These are phyloP conservation scores for Microcyclosporella mali DNA, from an alignment of 2,329 filamentous ascomycete species.

Conservation along the genomic window DNA sequence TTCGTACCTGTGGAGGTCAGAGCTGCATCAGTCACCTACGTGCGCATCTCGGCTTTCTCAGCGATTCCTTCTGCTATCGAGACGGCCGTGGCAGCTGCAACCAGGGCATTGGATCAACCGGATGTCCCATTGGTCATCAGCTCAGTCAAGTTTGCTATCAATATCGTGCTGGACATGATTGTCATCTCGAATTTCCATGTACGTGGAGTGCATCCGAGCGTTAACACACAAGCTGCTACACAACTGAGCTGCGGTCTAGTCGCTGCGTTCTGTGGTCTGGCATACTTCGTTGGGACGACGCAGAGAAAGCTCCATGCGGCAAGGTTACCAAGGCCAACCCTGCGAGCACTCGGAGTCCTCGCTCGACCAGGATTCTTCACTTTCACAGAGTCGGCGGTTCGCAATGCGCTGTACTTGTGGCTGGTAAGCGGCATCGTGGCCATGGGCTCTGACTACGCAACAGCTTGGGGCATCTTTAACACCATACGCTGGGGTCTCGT, in stretches of 20 bases:
- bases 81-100: conserved; percentile 55
- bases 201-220: conserved; percentile 46
- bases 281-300: conserved; percentile 52
- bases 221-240: conserved; percentile 60
- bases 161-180: conserved; percentile 61
- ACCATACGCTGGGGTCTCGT: conserved; percentile 68
- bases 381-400: conserved; percentile 58
- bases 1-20: conserved; percentile 60
- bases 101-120: conserved; percentile 60
- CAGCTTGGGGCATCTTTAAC: conserved; percentile 67
- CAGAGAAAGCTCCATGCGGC: conserved; percentile 13
- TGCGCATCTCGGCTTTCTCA: conserved; percentile 59
- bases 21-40: conserved; percentile 54
- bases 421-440: conserved; percentile 58
- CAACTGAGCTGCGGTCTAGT: conserved; percentile 56
- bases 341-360: conserved; percentile 46
- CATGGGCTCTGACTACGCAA: conserved; percentile 60
- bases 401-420: conserved; percentile 67
- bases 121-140: conserved; percentile 64
- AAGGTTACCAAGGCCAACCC: neutral
- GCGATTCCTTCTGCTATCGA: conserved; percentile 58
- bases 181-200: conserved; percentile 62
- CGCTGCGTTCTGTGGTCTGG: conserved; percentile 51
- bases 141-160: conserved; percentile 56
- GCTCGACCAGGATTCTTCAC: conserved; percentile 53